A percentile compares a stretch with the other conserved stretches of the same genome.
phyloP scores from a whole-genome alignment of 2,329 filamentous ascomycete genomes.

The Aspergillus pseudoterreus region DNA sequence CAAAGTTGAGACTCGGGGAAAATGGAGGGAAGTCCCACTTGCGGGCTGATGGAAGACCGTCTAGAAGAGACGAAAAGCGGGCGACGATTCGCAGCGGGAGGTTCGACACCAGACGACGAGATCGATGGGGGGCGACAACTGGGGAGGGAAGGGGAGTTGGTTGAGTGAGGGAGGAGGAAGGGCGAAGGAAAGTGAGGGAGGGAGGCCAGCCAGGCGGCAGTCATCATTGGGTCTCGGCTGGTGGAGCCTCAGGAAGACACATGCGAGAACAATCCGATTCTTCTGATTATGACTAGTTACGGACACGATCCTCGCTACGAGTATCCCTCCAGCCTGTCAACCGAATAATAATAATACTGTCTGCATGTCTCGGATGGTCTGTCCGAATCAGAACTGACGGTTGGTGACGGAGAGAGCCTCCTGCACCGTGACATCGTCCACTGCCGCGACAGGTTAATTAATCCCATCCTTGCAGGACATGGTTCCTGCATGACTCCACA shows the following conservation, averaged over 20 bases:
- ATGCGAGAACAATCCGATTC: not conserved
- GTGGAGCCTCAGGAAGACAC: not conserved
- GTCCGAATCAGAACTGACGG: not conserved
- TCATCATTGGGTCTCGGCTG: not conserved
- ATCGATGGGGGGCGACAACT: not conserved
- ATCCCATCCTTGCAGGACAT: not conserved
- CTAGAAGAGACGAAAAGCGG: not conserved
- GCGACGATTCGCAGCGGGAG: not conserved
- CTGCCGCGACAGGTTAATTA: not conserved
- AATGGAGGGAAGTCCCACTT: not conserved
- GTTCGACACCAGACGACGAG: not conserved
- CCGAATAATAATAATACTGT: no score
- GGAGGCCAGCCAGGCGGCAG: not conserved
- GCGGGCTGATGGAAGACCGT: not conserved
- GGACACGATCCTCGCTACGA: no score
- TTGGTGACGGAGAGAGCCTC: not conserved
- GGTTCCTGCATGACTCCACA: not conserved
- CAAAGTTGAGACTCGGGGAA: not conserved
- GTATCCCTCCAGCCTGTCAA: no score
- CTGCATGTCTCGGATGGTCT: not conserved
- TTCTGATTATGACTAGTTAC: not conserved
- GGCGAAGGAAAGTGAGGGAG: not conserved
- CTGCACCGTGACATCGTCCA: constrained; percentile 9
- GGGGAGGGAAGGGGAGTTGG: not conserved
- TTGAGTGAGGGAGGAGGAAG: not conserved